Evolutionary conservation across 2,329 filamentous ascomycete species (phyloP).

Genomic region (Hymenotorrendiella dingleyae): DNA sequence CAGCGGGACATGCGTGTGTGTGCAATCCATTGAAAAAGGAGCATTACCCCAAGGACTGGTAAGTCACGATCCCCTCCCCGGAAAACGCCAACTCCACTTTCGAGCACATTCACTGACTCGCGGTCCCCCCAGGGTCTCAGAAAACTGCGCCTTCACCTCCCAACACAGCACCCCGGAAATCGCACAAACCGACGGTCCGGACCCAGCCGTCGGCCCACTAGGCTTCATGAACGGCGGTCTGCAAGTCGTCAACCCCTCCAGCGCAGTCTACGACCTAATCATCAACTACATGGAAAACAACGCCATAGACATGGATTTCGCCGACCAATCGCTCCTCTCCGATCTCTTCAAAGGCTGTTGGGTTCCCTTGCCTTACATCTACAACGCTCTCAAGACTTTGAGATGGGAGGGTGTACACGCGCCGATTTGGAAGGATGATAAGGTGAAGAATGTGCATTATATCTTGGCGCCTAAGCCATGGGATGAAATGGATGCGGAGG

Average conservation of each 20-base stretch:
- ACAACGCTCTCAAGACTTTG: slow-evolving; percentile 59
- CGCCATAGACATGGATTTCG: slow-evolving; percentile 46
- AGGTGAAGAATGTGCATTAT: slow-evolving; percentile 54
- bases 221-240: slow-evolving; percentile 52
- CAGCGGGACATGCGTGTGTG: slow-evolving; percentile 76
- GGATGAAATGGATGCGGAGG: slow-evolving; percentile 43
- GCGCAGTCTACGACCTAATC: slow-evolving; percentile 44
- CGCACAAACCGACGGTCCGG: slow-evolving; percentile 41
- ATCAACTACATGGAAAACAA: slow-evolving; percentile 43
- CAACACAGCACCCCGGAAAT: slow-evolving; percentile 42
- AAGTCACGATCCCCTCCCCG: slow-evolving; percentile 19
- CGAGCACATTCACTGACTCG: too few species aligned
- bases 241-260: slow-evolving; percentile 49
- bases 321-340: slow-evolving; percentile 53
- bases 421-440: slow-evolving; percentile 50
- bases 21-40: slow-evolving; percentile 75
- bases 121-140: slow-evolving; percentile 34
- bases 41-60: slow-evolving; percentile 75
- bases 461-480: slow-evolving; percentile 58
- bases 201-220: slow-evolving; percentile 41
- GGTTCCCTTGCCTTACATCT: slow-evolving; percentile 53
- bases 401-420: slow-evolving; percentile 46
- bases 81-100: background rate
- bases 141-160: slow-evolving; percentile 52
- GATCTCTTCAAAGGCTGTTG: slow-evolving; percentile 50